Conservation (phyloP, 441 rosid species). For the Hypseocharis bilobata region DNA sequence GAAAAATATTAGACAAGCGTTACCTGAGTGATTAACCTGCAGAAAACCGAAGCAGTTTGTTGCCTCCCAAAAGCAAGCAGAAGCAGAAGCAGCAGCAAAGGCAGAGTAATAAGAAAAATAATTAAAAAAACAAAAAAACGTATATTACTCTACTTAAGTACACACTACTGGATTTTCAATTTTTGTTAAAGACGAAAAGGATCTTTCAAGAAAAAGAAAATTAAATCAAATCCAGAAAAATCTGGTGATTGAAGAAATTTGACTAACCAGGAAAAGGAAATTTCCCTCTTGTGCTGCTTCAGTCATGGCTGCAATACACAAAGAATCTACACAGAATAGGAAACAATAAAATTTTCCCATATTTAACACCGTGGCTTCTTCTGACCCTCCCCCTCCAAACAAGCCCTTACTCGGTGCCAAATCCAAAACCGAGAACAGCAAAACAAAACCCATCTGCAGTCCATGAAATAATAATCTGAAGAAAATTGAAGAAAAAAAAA, state of each 20-base stretch:
- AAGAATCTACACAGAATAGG: slow-evolving; percentile 25
- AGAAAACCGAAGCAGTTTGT: slow-evolving; percentile 13
- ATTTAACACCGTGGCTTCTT: slow-evolving; percentile 5
- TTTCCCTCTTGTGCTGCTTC: slow-evolving; percentile 8
- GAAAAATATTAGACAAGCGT: neutral
- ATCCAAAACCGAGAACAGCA: neutral
- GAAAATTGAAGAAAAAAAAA: neutral
- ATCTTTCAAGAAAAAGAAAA: slow-evolving; percentile 19
- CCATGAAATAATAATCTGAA: neutral
- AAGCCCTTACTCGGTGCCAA: neutral
- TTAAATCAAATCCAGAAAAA: slow-evolving; percentile 26
- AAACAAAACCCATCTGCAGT: neutral
- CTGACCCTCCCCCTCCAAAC: slow-evolving; percentile 6
- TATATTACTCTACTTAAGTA: no score
- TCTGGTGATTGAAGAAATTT: slow-evolving; percentile 20
- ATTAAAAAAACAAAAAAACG: no score
- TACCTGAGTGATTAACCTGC: slow-evolving; percentile 23
- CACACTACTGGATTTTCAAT: no score
- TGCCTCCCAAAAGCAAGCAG: slow-evolving; percentile 22
- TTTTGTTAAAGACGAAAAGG: slow-evolving; percentile 15
- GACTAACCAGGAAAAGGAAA: slow-evolving; percentile 25
- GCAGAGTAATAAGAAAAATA: no score
- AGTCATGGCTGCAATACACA: slow-evolving; percentile 19
- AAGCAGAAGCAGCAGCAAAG: slow-evolving; percentile 3
- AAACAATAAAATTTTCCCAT: slow-evolving; percentile 30